Evolutionary conservation across 495 filamentous ascomycete species (phyloP), one percentile per base, ranked within the genome.

Genomic region (Penicillium psychrofluorescens): DNA sequence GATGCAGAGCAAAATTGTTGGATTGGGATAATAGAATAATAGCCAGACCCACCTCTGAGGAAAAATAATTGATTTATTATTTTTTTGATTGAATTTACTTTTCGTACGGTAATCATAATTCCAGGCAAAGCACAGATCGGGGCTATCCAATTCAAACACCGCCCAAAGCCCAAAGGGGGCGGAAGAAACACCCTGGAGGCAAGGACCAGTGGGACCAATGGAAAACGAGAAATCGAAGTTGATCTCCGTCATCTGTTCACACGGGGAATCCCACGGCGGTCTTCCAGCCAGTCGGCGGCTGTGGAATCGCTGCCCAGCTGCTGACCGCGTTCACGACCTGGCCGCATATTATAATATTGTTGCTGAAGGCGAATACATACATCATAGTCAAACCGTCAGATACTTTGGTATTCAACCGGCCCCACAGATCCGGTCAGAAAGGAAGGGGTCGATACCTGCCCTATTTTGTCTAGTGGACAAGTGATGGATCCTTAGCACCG

Each of bases 1-100:
- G 56, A 61, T 63, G 63, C 59, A 63, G 58, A 66, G 62, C 62
- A 69, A 69, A 65, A 62, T 67, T 54, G 41, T 51, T 45, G 46
- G 36, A 52, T 58, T 49, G 54, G 53, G 50, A 54, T 54, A 2
- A 22, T 22, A 22, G 22, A 3, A 22, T 22, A 22, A 22, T 22
- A 22, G 6, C 6, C 22, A 6, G 22, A 22, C 22, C 22, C 22
- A 22, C 22, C 4, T 4, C 16, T 4, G 0, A 22, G 22, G 22
- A 22, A 22, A 22, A 22, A 22, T 22, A 22, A 22, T 22, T 22
- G 2, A 22, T 22, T 40, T 51, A 34, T 36, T 40, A 36, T 45
- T 58, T 46, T 45, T 51, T 43, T 43, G 12, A 39, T 52, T 46
- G 28, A 6, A 35, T 44, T 48, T 51, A 37, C 30, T 43, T 22